phyloP scores from a whole-genome alignment of 2,329 filamentous ascomycete species.

The Calonectria hongkongensis region DNA sequence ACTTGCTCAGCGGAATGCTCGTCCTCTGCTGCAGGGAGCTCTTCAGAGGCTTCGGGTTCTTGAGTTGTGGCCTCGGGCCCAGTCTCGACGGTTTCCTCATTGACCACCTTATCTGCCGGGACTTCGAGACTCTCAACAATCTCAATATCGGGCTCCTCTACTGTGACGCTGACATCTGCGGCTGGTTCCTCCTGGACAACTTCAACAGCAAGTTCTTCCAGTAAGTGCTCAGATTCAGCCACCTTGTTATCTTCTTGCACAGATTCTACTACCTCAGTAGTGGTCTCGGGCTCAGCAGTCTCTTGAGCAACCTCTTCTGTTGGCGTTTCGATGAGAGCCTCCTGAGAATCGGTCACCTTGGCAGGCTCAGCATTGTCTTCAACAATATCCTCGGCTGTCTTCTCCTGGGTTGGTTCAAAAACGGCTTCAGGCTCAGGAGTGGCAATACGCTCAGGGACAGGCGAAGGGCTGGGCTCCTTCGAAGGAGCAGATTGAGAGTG shows the following conservation, averaged over 20 bases:
- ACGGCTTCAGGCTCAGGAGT: constrained; percentile 31
- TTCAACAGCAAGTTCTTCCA: constrained; percentile 40
- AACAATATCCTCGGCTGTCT: constrained; percentile 32
- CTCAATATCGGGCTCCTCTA: constrained; percentile 26
- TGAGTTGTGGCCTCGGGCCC: not conserved
- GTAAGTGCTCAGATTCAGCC: constrained; percentile 28
- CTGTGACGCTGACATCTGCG: constrained; percentile 5
- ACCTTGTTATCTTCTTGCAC: constrained; percentile 37
- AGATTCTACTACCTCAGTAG: constrained; percentile 42
- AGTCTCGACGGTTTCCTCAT: constrained; percentile 30
- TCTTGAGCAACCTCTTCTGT: constrained; percentile 40
- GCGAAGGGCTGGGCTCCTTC: constrained; percentile 30
- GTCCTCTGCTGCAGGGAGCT: not conserved
- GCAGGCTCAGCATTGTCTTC: constrained; percentile 28
- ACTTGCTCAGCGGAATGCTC: not conserved
- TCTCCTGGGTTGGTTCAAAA: constrained; percentile 32
- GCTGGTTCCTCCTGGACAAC: constrained; percentile 37
- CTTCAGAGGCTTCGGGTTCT: not conserved
- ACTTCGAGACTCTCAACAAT: constrained; percentile 5
- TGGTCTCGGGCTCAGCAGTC: constrained; percentile 39
- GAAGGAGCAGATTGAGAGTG: constrained; percentile 20
- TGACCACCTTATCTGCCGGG: not conserved
- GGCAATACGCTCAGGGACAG: constrained; percentile 33
- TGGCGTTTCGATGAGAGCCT: constrained; percentile 30
- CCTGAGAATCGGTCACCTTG: constrained; percentile 22